Evolutionary conservation across 805 yeast species (phyloP).

Genomic region (Wickerhamiella azyma): DNA sequence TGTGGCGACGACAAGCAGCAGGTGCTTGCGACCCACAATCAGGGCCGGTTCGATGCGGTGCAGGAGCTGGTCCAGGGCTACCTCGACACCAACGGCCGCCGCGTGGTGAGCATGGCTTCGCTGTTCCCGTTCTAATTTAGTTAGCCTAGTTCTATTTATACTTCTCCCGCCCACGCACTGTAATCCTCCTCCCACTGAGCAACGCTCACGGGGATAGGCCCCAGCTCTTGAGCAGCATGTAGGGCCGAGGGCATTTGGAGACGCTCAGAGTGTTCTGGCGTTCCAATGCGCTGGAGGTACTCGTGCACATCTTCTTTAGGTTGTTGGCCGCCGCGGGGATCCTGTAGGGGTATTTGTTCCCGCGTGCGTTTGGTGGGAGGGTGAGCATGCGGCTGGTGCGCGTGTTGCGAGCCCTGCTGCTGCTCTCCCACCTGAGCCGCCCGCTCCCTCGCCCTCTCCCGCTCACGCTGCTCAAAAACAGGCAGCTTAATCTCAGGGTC

Average conservation of each 20-base stretch:
- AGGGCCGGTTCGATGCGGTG: constrained; percentile 41
- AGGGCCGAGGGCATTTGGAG: constrained; percentile 10
- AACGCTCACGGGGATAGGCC: constrained; percentile 8
- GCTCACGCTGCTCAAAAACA: constrained; percentile 8
- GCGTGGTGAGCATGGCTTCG: constrained; percentile 73
- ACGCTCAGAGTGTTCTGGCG: not conserved
- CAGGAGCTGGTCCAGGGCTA: constrained; percentile 56
- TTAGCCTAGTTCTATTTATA: constrained; percentile 8
- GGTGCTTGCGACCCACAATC: constrained; percentile 70
- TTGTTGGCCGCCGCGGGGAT: constrained; percentile 10
- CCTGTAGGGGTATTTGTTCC: not conserved
- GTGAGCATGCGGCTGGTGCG: too few relatives aligned
- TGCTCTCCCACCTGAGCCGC: too few relatives aligned
- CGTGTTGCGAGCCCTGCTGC: too few relatives aligned
- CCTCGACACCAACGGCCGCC: constrained; percentile 67
- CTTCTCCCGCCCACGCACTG: constrained; percentile 1
- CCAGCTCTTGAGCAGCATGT: constrained; percentile 12
- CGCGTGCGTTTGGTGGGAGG: too few relatives aligned
- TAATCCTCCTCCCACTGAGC: constrained; percentile 19
- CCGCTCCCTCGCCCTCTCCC: not conserved
- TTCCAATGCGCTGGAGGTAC: constrained; percentile 13
- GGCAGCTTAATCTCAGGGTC: constrained; percentile 11
- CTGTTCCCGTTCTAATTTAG: constrained; percentile 37
- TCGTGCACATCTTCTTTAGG: constrained; percentile 18
- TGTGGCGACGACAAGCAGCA: constrained; percentile 33